Base-by-base conservation (phyloP, 805 yeast species). In the Sugiyamaella smithiae region DNA sequence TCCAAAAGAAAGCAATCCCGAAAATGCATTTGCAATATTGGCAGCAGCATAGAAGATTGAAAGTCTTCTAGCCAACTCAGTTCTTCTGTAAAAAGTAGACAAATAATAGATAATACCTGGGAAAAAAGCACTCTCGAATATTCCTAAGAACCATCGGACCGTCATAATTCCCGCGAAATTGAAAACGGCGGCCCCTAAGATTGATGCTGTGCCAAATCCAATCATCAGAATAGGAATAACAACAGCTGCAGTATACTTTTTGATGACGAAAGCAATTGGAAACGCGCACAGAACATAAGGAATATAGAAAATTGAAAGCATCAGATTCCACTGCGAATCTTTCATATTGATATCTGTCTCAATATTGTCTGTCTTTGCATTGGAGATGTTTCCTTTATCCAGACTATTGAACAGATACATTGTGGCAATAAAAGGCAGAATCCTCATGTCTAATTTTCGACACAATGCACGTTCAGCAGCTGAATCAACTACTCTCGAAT, bases 21-120 rank as follows among this genome's bases (percentile, higher is more conserved):
- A 81, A 62, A 80, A 78, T 0, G 81, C 81, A 42, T 79, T 74
- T 8, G 82, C 74, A 33, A 79, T 58, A 49, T 78, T 75, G 8
- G 83, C 76, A 23, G 79, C 73, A 25, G 75, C 68, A 58, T 77
- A 77, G 40, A 79, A 70, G 47, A 71, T 69, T 5, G 79, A 71
- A 50, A 74, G 65, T 41, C 82, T 64, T 22, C 69, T 63, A 3
- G 77, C 78, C 51, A 74, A 68, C 55, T 77, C 81, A 43, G 68
- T 65, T 49, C 75, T 67, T 43, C 75, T 70, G 54, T 76, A 77
- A 43, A 75, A 68, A 49, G 74, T 67, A 1, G 79, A 71, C 19
- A 77, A 55, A 51, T 74, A 73, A 56, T 76, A 71, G 49, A 67
- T 68, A 48, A 77, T 67, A 24, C 75, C 70, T 1, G 82, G 80